phyloP scores from a whole-genome alignment of 495 filamentous ascomycete genomes.

The Aspergillus panamensis region DNA sequence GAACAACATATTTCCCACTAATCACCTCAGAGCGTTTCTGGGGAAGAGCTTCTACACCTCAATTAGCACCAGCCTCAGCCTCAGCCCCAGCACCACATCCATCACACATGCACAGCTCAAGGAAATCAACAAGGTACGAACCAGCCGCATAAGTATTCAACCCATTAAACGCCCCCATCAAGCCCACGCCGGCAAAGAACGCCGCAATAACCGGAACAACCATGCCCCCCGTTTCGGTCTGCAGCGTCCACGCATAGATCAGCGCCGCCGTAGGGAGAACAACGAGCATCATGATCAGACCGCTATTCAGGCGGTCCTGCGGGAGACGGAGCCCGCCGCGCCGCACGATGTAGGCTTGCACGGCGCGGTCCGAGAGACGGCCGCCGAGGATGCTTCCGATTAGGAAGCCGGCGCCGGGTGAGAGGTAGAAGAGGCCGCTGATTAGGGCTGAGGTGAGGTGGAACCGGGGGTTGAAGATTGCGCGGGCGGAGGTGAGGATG shows the following conservation, averaged over 20 bases:
- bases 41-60: constrained; percentile 35
- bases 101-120: background rate
- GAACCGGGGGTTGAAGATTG: constrained; percentile 72
- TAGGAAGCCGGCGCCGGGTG: constrained; percentile 68
- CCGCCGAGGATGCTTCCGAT: constrained; percentile 68
- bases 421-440: constrained; percentile 71
- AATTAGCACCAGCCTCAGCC: constrained; percentile 1
- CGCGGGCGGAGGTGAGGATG: constrained; percentile 67
- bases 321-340: constrained; percentile 59
- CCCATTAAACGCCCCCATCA: constrained; percentile 67
- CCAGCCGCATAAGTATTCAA: constrained; percentile 75
- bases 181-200: constrained; percentile 64
- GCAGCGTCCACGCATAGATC: constrained; percentile 67
- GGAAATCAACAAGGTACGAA: constrained; percentile 28
- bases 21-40: constrained; percentile 61
- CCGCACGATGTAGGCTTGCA: constrained; percentile 57
- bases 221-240: constrained; percentile 62
- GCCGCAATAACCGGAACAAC: constrained; percentile 64
- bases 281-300: constrained; percentile 57
- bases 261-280: constrained; percentile 62
- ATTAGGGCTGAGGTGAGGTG: constrained; percentile 63
- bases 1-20: constrained; percentile 67
- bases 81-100: background rate
- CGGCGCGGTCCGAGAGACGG: constrained; percentile 62
- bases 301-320: constrained; percentile 67